phyloP scores from a whole-genome alignment of 106 monocot species.

The Gastrodia elata region DNA sequence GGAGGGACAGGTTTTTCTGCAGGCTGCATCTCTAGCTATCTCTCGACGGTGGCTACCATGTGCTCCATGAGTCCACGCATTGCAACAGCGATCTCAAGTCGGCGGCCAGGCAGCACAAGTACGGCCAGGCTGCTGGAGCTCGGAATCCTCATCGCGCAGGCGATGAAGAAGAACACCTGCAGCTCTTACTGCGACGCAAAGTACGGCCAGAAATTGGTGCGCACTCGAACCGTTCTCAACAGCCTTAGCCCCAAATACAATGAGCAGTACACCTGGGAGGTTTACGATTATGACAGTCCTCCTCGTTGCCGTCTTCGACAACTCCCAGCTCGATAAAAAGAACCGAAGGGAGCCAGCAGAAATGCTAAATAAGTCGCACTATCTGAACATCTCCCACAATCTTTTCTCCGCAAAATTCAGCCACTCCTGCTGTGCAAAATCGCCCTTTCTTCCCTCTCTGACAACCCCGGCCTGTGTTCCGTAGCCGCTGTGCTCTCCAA shows the following conservation, averaged over 20 bases:
- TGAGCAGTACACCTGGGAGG: constrained; percentile 79
- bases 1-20: constrained; percentile 42
- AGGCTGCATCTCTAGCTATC: constrained; percentile 32
- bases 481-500: constrained; percentile 63
- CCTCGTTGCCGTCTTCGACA: constrained; percentile 58
- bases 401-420: constrained; percentile 55
- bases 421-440: constrained; percentile 67
- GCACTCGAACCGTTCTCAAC: constrained; percentile 57
- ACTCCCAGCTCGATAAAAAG: constrained; percentile 27
- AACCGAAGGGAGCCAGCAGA: too few relatives aligned
- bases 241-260: constrained; percentile 47
- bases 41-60: constrained; percentile 74
- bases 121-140: constrained; percentile 55
- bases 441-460: constrained; percentile 46
- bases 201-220: constrained; percentile 69
- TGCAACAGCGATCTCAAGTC: constrained; percentile 67
- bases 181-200: constrained; percentile 72
- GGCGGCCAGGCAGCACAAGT: constrained; percentile 58
- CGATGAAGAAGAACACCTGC: constrained; percentile 43
- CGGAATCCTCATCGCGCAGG: constrained; percentile 45
- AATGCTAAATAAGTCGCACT: too few relatives aligned
- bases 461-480: constrained; percentile 69
- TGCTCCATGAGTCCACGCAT: constrained; percentile 51
- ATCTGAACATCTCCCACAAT: constrained; percentile 90
- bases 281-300: constrained; percentile 55